Conservation (phyloP, 1,139 yeast species). For the Taphrina betulina region DNA sequence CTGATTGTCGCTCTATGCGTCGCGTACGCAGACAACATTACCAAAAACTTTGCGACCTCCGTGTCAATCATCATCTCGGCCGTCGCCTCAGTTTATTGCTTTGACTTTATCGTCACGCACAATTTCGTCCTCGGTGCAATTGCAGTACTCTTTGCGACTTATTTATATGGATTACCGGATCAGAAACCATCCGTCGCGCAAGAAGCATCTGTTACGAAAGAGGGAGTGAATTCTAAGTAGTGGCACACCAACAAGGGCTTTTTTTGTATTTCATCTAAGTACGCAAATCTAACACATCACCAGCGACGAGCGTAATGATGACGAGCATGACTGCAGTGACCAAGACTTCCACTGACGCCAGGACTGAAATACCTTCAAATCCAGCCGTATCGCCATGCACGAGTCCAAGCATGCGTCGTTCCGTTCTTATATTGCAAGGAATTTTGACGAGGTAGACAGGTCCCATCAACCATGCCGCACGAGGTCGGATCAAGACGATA, state of each 20-base stretch:
- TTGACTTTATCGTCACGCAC: conserved; percentile 44
- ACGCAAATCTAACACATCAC: no score
- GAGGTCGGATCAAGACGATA: neutral
- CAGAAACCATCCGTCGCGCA: no score
- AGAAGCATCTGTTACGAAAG: no score
- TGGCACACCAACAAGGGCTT: no score
- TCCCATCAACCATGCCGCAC: neutral
- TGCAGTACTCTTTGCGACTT: conserved; percentile 47
- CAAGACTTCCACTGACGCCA: conserved; percentile 11
- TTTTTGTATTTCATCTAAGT: no score
- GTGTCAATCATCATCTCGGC: conserved; percentile 48
- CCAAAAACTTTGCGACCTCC: conserved; percentile 49
- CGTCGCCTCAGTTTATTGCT: conserved; percentile 46
- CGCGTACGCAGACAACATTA: conserved; percentile 50
- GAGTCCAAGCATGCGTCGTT: no score
- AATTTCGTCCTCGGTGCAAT: conserved; percentile 47
- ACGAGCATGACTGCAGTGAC: neutral
- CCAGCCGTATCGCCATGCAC: neutral
- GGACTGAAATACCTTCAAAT: conserved; percentile 1
- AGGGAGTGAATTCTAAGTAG: no score
- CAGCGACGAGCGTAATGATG: neutral
- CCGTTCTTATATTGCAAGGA: no score
- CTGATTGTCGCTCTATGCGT: conserved; percentile 49
- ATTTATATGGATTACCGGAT: conserved; percentile 42
- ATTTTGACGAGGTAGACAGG: no score